These are phyloP conservation scores for Megacollybia marginata DNA, from an alignment of 768 basidiomycete species.

Conservation along the genomic window DNA sequence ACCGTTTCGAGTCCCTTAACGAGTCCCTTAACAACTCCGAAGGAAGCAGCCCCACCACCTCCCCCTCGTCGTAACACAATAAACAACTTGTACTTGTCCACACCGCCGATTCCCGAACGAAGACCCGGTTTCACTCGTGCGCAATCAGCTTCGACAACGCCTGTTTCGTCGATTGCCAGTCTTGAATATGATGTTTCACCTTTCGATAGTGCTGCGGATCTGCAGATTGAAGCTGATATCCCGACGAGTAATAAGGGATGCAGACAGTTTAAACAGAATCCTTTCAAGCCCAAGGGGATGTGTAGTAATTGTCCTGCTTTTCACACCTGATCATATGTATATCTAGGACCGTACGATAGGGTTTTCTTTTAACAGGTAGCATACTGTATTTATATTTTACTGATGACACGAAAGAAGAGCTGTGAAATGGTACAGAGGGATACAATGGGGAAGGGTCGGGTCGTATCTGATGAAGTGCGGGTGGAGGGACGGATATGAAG, in stretches of 20 bases:
- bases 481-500: no score
- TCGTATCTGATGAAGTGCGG: no score
- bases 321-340: not conserved
- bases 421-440: no score
- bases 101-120: constrained; percentile 37
- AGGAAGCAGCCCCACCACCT: constrained; percentile 56
- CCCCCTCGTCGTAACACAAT: constrained; percentile 46
- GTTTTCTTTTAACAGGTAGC: no score
- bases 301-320: constrained; percentile 53
- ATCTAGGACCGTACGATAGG: not conserved
- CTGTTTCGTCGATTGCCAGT: constrained; percentile 28
- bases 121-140: no score
- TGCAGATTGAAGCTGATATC: constrained; percentile 8
- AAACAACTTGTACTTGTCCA: constrained; percentile 17
- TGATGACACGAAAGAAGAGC: no score
- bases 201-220: constrained; percentile 58
- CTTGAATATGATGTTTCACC: constrained; percentile 45
- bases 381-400: no score
- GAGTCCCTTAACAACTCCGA: no score
- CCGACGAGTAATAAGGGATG: constrained; percentile 26
- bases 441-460: no score
- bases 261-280: constrained; percentile 54
- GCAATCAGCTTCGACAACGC: constrained; percentile 3
- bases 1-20: not conserved
- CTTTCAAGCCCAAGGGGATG: constrained; percentile 56